A percentile compares a stretch with the other conserved stretches of the same genome.
phyloP scores from a whole-genome alignment of 2,329 filamentous ascomycete species.

The Neofusicoccum laricinum region DNA sequence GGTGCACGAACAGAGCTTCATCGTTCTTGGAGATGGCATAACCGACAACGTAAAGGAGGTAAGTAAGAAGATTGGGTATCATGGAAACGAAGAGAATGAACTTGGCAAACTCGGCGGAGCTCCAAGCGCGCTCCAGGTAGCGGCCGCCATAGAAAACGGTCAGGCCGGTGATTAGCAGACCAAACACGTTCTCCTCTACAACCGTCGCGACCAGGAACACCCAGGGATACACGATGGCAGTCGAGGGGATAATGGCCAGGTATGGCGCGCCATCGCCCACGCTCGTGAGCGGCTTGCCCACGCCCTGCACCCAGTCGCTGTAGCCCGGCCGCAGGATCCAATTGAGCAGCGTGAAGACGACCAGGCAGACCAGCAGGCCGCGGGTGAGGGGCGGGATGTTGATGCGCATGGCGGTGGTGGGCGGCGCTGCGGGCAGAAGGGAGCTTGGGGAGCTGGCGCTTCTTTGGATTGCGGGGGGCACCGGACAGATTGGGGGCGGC shows the following conservation, averaged over 20 bases:
- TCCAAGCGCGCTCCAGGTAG: constrained; percentile 96
- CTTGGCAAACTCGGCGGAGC: constrained; percentile 85
- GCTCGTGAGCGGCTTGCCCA: constrained; percentile 37
- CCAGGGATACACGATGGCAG: constrained; percentile 88
- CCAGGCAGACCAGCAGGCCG: constrained; percentile 69
- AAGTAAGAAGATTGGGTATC: constrained; percentile 75
- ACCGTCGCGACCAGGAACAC: constrained; percentile 81
- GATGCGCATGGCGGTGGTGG: constrained; percentile 64
- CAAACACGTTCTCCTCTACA: constrained; percentile 91
- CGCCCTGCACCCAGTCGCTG: constrained; percentile 45
- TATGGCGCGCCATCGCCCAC: constrained; percentile 73
- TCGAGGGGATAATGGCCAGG: constrained; percentile 79
- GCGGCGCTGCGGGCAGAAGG: constrained; percentile 1
- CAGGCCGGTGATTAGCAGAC: constrained; percentile 69
- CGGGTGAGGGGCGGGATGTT: constrained; percentile 92
- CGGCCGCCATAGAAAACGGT: constrained; percentile 89
- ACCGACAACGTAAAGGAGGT: constrained; percentile 70
- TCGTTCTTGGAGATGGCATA: constrained; percentile 67
- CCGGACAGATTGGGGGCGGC: not conserved
- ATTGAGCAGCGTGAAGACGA: constrained; percentile 79
- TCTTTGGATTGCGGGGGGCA: not conserved
- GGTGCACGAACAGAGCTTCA: constrained; percentile 62
- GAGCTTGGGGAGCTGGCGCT: constrained; percentile 16
- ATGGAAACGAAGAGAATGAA: constrained; percentile 76
- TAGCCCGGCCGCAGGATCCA: constrained; percentile 61